A percentile compares a stretch with the other conserved stretches of the same genome.
Conservation (phyloP, 306 rosid species). For the Aeschynomene evenia region DNA sequence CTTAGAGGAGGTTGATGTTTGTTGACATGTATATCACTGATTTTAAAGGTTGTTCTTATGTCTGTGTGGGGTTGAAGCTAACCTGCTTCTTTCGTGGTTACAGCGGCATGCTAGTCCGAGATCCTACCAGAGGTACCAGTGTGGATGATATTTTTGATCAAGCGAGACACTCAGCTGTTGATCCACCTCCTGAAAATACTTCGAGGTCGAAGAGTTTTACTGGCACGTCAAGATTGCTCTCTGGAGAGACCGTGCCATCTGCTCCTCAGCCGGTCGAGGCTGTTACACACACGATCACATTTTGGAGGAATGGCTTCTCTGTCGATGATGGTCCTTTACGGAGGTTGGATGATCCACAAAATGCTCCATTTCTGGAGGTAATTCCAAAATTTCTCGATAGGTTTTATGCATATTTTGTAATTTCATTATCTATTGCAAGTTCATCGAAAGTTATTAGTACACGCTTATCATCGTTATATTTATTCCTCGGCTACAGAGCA, state of each 20-base stretch:
- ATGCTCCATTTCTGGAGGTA: slow-evolving; percentile 84
- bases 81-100: slow-evolving; percentile 16
- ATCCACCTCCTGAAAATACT: slow-evolving; percentile 41
- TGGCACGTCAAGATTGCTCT: slow-evolving; percentile 79
- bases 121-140: slow-evolving; percentile 56
- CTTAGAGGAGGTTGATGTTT: slow-evolving; percentile 4
- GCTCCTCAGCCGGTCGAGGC: slow-evolving; percentile 54
- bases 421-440: neutral
- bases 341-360: slow-evolving; percentile 74
- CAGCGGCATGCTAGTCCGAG: slow-evolving; percentile 96
- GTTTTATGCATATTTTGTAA: neutral
- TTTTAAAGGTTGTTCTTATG: too few species aligned
- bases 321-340: slow-evolving; percentile 73
- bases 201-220: slow-evolving; percentile 63
- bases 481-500: slow-evolving; percentile 65
- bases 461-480: slow-evolving; percentile 23
- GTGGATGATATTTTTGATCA: slow-evolving; percentile 72
- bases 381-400: neutral
- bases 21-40: neutral
- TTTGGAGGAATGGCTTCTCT: slow-evolving; percentile 92
- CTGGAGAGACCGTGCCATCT: slow-evolving; percentile 74
- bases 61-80: neutral
- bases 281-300: slow-evolving; percentile 57
- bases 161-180: slow-evolving; percentile 57
- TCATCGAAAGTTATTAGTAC: neutral